Percentiles rank a stretch among this genome's conserved stretches.
phyloP scores from a whole-genome alignment of 345 rosid genomes.

The Sonneratia caseolaris region DNA sequence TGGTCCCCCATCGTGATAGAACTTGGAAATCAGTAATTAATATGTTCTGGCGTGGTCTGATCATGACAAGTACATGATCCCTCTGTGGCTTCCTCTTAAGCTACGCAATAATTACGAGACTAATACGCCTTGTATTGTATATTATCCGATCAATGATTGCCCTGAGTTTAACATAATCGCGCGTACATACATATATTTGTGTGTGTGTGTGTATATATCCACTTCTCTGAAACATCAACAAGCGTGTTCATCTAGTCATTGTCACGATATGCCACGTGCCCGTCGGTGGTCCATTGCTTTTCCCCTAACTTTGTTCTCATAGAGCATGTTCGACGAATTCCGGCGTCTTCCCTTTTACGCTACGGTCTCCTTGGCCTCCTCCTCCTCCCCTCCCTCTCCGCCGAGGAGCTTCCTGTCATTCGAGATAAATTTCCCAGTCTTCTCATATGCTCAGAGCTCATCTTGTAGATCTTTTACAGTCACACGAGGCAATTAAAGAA shows the following conservation, averaged over 20 bases:
- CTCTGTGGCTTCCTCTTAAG: background rate
- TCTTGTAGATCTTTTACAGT: background rate
- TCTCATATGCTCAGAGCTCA: background rate
- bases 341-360: conserved; percentile 6
- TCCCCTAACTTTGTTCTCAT: conserved; percentile 1
- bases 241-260: conserved; percentile 2
- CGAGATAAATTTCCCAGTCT: background rate
- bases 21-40: background rate
- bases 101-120: background rate
- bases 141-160: background rate
- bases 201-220: background rate
- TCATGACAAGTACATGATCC: background rate
- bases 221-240: background rate
- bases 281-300: conserved; percentile 4
- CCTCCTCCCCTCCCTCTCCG: background rate
- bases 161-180: background rate
- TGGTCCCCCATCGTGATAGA: conserved; percentile 8
- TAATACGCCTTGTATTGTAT: background rate
- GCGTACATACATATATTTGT: background rate
- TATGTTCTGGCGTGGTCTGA: background rate
- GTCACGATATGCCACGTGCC: conserved; percentile 6
- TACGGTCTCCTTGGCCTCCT: background rate
- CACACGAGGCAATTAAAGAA: background rate
- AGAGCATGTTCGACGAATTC: background rate
- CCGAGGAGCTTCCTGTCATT: background rate